phyloP scores from a whole-genome alignment of 1,284 basidiomycete species.

The Puccinia brachypodii region DNA sequence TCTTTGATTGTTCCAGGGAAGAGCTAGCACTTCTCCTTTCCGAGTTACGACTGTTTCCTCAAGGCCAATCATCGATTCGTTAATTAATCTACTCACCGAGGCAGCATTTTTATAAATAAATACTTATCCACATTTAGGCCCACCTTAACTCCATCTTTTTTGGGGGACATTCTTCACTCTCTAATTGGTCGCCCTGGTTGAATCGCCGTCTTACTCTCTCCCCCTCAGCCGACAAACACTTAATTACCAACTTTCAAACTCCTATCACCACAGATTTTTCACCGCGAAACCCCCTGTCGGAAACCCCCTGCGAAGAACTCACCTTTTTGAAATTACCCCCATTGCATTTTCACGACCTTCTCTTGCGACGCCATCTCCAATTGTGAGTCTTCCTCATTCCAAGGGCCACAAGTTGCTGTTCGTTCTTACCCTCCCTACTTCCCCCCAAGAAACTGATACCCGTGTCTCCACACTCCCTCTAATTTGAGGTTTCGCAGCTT shows the following conservation, averaged over 20 bases:
- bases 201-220: neutral
- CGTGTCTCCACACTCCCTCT: neutral
- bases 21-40: neutral
- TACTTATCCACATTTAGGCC: neutral
- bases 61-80: neutral
- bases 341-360: neutral
- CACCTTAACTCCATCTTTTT: neutral
- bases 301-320: neutral
- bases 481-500: neutral
- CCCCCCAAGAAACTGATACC: neutral
- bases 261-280: neutral
- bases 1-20: neutral
- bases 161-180: neutral
- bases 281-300: neutral
- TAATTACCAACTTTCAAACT: neutral
- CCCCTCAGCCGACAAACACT: neutral
- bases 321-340: neutral
- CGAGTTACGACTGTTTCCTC: neutral
- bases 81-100: neutral
- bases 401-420: neutral
- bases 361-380: neutral
- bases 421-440: neutral
- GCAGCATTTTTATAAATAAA: too few relatives aligned
- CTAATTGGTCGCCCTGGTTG: neutral
- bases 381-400: neutral